A percentile compares a stretch with the other conserved stretches of the same genome.
Evolutionary conservation across 2,329 filamentous ascomycete genomes (phyloP).

Genomic region (Aspergillus novofumigatus): DNA sequence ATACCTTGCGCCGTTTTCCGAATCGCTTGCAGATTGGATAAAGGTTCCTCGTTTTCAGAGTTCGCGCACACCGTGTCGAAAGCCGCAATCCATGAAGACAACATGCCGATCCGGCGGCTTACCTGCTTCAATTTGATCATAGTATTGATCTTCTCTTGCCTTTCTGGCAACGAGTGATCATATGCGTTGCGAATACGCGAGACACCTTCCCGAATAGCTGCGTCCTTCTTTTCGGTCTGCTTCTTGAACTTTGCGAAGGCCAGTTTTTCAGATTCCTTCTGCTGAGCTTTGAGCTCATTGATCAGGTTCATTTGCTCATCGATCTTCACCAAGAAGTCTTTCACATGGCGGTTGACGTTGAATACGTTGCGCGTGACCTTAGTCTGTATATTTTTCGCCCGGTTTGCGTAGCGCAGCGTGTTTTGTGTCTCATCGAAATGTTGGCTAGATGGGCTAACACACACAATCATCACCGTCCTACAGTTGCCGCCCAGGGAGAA

Average conservation of each 20-base stretch:
- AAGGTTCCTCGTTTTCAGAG: conserved; percentile 62
- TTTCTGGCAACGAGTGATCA: conserved; percentile 71
- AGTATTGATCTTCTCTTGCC: conserved; percentile 71
- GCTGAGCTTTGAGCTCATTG: conserved; percentile 88
- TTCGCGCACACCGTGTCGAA: conserved; percentile 79
- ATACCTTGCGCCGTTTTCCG: conserved; percentile 87
- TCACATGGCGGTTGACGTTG: conserved; percentile 98
- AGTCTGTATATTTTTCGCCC: conserved; percentile 98
- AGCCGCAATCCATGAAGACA: conserved; percentile 89
- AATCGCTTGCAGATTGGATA: conserved; percentile 67
- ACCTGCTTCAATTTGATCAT: conserved; percentile 81
- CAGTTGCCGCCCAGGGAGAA: conserved; percentile 97
- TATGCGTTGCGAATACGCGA: conserved; percentile 76
- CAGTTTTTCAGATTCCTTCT: conserved; percentile 77
- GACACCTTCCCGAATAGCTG: conserved; percentile 71
- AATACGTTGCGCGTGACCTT: conserved; percentile 99
- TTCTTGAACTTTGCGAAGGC: conserved; percentile 89
- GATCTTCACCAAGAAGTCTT: conserved; percentile 98
- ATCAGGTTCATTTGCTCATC: conserved; percentile 98
- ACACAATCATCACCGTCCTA: conserved; percentile 99
- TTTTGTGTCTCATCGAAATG: conserved; percentile 99
- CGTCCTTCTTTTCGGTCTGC: conserved; percentile 78
- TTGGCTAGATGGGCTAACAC: conserved; percentile 90
- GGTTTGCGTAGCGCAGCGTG: conserved; percentile 92
- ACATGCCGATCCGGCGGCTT: conserved; percentile 75